Evolutionary conservation across 257 asterid species (phyloP).

Genomic region (Solanum virginianum): DNA sequence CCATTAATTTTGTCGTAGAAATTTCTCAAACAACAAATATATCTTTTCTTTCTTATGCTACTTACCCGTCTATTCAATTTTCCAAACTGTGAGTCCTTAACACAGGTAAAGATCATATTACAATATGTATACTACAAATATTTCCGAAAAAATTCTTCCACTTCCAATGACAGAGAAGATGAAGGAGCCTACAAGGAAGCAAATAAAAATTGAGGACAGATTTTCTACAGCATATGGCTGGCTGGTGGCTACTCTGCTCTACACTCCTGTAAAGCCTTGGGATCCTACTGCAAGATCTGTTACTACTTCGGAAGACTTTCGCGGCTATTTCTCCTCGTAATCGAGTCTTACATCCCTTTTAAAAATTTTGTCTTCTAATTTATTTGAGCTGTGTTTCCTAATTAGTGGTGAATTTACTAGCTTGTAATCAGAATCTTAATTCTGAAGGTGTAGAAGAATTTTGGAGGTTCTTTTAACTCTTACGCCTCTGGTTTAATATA

Average conservation of each 20-base stretch:
- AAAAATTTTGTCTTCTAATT: neutral
- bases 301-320: neutral
- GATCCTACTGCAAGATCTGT: neutral
- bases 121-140: conserved; percentile 71
- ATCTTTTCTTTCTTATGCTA: neutral
- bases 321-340: neutral
- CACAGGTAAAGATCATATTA: conserved; percentile 43
- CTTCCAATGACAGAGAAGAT: conserved; percentile 1
- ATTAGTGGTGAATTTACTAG: neutral
- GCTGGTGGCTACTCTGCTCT: neutral
- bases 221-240: conserved; percentile 1
- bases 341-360: neutral
- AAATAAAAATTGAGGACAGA: neutral
- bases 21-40: neutral
- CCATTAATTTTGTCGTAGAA: neutral
- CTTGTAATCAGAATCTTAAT: neutral
- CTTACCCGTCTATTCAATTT: neutral
- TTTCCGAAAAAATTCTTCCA: conserved; percentile 11
- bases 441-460: neutral
- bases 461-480: neutral
- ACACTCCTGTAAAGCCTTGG: neutral
- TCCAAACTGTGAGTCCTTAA: conserved; percentile 16
- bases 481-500: neutral
- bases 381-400: neutral
- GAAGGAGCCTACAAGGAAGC: conserved; percentile 10